Percentiles rank a stretch among this genome's conserved stretches.
Evolutionary conservation across 73 alveolate species (phyloP).

Genomic region (Stentor coeruleus): DNA sequence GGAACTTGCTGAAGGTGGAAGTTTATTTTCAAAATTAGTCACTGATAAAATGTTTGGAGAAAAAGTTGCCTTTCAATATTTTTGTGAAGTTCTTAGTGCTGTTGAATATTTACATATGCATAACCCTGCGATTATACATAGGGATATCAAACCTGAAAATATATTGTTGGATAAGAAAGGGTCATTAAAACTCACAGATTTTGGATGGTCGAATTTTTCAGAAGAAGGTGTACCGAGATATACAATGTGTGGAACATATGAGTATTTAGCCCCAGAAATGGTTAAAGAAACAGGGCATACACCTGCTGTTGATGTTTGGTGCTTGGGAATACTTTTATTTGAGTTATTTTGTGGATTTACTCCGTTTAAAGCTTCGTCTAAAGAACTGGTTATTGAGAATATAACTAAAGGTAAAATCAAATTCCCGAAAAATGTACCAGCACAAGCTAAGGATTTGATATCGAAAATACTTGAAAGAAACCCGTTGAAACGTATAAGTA

Average conservation of each 20-base stretch:
- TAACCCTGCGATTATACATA: slow-evolving; percentile 35
- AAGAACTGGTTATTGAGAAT: not conserved
- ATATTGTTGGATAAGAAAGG: slow-evolving; percentile 41
- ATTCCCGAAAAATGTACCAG: slow-evolving; percentile 1
- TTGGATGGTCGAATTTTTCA: slow-evolving; percentile 35
- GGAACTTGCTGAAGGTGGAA: slow-evolving; percentile 78
- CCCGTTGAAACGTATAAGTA: not conserved
- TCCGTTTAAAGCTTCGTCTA: slow-evolving; percentile 40
- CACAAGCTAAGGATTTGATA: not conserved
- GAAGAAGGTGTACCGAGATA: slow-evolving; percentile 42
- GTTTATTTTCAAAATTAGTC: slow-evolving; percentile 52
- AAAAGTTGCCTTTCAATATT: slow-evolving; percentile 55
- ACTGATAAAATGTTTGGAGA: slow-evolving; percentile 46
- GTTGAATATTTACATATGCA: slow-evolving; percentile 52
- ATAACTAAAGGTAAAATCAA: not conserved
- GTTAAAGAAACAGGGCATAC: slow-evolving; percentile 81
- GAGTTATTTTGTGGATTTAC: slow-evolving; percentile 95
- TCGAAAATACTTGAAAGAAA: not conserved
- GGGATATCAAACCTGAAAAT: slow-evolving; percentile 50
- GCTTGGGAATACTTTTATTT: slow-evolving; percentile 82
- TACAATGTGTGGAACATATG: slow-evolving; percentile 58
- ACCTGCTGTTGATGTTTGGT: slow-evolving; percentile 95
- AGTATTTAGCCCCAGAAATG: slow-evolving; percentile 91
- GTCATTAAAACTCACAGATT: slow-evolving; percentile 39
- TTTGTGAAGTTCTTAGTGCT: slow-evolving; percentile 45